Evolutionary conservation across 2,329 filamentous ascomycete genomes (phyloP).

Genomic region (Nemania sp.): DNA sequence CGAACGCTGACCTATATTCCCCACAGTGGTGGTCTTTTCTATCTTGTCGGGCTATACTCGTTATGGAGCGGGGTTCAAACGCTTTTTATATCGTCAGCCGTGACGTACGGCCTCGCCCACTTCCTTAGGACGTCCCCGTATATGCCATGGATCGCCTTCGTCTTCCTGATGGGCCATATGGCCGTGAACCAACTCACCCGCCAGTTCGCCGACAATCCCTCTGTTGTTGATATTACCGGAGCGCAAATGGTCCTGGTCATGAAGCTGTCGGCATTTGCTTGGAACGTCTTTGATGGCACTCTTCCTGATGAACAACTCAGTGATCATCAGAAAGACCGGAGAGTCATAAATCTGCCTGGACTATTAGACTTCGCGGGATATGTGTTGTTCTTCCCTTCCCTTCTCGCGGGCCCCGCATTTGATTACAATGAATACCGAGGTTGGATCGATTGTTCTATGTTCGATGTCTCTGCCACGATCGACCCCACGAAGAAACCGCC

Average conservation of each 20-base stretch:
- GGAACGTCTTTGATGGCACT: conserved; percentile 94
- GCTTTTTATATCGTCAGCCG: conserved; percentile 75
- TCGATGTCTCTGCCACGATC: conserved; percentile 78
- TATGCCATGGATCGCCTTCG: conserved; percentile 97
- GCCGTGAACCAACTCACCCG: conserved; percentile 85
- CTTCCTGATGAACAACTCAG: conserved; percentile 79
- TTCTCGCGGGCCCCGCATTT: conserved; percentile 89
- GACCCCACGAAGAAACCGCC: conserved; percentile 84
- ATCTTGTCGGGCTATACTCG: conserved; percentile 89
- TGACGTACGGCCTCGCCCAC: conserved; percentile 80
- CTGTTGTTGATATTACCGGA: conserved; percentile 82
- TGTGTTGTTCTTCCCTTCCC: conserved; percentile 90
- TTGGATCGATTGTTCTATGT: conserved; percentile 95
- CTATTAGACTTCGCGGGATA: conserved; percentile 86
- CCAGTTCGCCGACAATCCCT: conserved; percentile 68
- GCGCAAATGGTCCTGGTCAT: conserved; percentile 98
- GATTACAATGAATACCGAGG: conserved; percentile 91
- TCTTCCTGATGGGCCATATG: conserved; percentile 95
- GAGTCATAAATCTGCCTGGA: conserved; percentile 72
- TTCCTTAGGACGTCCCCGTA: conserved; percentile 78
- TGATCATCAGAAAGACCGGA: conserved; percentile 81
- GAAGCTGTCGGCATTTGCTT: conserved; percentile 96
- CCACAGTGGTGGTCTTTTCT: conserved; percentile 64
- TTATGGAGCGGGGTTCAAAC: conserved; percentile 85
- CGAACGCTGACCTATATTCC: conserved; percentile 15